These are phyloP conservation scores for Melampsora americana DNA, from an alignment of 1,284 basidiomycete genomes.

Conservation along the genomic window DNA sequence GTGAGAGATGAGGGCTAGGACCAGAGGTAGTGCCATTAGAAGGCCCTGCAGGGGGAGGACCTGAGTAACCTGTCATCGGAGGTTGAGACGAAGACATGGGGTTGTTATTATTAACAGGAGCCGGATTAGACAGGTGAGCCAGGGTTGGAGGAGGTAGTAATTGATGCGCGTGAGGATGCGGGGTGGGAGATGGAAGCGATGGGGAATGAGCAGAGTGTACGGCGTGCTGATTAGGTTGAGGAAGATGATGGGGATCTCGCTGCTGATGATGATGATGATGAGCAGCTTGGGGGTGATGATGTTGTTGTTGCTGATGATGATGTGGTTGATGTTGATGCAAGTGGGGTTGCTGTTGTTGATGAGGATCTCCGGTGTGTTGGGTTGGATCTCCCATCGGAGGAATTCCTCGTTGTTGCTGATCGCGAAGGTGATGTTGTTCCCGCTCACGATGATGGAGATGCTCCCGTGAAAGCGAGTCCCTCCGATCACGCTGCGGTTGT, in stretches of 20 bases:
- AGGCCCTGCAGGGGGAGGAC: neutral
- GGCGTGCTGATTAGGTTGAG: constrained; percentile 15
- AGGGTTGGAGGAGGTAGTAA: neutral
- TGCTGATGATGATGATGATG: constrained; percentile 23
- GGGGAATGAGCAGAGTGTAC: constrained; percentile 34
- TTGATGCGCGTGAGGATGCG: neutral
- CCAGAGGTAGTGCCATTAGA: constrained; percentile 12
- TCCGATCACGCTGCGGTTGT: constrained; percentile 9
- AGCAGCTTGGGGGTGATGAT: constrained; percentile 19
- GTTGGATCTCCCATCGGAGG: neutral
- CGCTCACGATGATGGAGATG: constrained; percentile 37
- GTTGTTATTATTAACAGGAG: constrained; percentile 1
- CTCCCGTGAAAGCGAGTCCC: constrained; percentile 2
- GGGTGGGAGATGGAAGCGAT: constrained; percentile 15
- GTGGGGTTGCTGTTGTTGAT: constrained; percentile 8
- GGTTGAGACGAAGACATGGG: neutral
- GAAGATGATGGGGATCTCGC: constrained; percentile 13
- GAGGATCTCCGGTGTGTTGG: constrained; percentile 7
- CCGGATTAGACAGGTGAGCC: neutral
- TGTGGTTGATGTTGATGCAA: neutral
- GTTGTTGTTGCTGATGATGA: constrained; percentile 33
- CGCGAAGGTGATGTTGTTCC: constrained; percentile 18
- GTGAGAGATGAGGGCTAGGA: neutral
- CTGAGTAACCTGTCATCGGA: neutral
- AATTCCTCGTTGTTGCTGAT: constrained; percentile 12